Conservation (phyloP, 164 flowering plant species). For the Stephania yunnanensis region DNA sequence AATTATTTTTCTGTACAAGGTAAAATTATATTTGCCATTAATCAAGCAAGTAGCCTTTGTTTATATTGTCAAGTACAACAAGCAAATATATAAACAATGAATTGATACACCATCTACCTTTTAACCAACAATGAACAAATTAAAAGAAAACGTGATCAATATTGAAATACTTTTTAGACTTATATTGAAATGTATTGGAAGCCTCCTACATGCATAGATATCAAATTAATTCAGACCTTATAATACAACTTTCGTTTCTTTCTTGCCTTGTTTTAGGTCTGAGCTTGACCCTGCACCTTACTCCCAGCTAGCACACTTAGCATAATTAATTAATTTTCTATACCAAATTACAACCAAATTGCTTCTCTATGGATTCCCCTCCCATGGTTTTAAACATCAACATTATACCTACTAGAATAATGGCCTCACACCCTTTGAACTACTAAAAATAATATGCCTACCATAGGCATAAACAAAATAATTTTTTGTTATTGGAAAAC, state of each 20-base stretch:
- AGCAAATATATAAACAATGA: neutral
- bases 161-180: no score
- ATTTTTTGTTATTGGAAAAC: neutral
- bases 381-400: conserved; percentile 3
- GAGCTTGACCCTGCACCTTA: conserved; percentile 10
- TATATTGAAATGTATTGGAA: conserved; percentile 13
- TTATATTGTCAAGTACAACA: neutral
- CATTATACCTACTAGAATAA: neutral
- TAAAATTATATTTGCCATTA: no score
- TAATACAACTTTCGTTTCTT: neutral
- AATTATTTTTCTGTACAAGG: no score
- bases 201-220: neutral
- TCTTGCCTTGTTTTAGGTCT: conserved; percentile 4
- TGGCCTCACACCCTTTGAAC: neutral
- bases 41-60: neutral
- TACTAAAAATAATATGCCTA: neutral
- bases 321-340: conserved; percentile 5
- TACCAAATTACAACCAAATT: neutral
- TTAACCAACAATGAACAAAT: neutral
- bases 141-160: neutral
- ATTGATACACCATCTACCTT: conserved; percentile 14
- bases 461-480: neutral
- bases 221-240: neutral
- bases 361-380: neutral
- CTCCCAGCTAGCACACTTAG: conserved; percentile 1